Conservation (phyloP, 177 flowering plant genomes). For the Tripterygium wilfordii region DNA sequence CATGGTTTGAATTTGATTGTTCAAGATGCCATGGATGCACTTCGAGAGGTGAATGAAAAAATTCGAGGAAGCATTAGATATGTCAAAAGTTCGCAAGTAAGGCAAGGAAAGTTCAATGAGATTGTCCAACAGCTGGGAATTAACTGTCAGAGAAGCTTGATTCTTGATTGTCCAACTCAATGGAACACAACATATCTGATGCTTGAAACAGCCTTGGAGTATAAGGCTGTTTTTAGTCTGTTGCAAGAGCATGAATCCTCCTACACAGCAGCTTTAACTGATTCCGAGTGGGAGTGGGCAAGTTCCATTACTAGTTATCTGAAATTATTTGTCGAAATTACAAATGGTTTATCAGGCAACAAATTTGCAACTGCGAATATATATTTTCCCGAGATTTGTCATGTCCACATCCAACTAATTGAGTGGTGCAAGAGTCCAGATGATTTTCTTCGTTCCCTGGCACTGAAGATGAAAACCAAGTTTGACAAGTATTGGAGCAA, state of each 20-base stretch:
- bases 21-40: conserved; percentile 51
- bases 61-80: conserved; percentile 56
- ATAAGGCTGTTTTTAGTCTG: conserved; percentile 44
- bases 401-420: conserved; percentile 52
- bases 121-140: conserved; percentile 40
- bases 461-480: conserved; percentile 54
- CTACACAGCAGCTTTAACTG: conserved; percentile 31
- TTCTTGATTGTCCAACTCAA: conserved; percentile 47
- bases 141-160: conserved; percentile 28
- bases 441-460: conserved; percentile 41
- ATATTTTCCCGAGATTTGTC: conserved; percentile 67
- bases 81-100: conserved; percentile 49
- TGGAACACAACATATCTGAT: conserved; percentile 69
- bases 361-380: conserved; percentile 55
- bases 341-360: conserved; percentile 30
- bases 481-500: conserved; percentile 74
- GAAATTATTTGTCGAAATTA: conserved; percentile 58
- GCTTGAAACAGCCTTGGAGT: conserved; percentile 58
- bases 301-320: conserved; percentile 36
- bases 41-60: conserved; percentile 40
- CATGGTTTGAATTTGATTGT: conserved; percentile 44
- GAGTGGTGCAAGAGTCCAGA: conserved; percentile 66
- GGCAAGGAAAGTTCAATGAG: conserved; percentile 50
- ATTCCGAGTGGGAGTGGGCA: conserved; percentile 64
- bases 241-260: conserved; percentile 45